These are phyloP conservation scores for Malus domestica DNA, from an alignment of 306 rosid genomes.

Conservation along the genomic window ASM211411v1 NC_041792.1:10263501-10264000, in stretches of 20 bases:
- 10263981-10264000: neutral
- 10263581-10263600: slow-evolving; percentile 34
- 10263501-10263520: slow-evolving; percentile 20
- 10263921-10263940: neutral
- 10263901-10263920: neutral
- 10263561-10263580: slow-evolving; percentile 63
- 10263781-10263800: slow-evolving; percentile 23
- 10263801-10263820: slow-evolving; percentile 44
- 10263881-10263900: slow-evolving; percentile 49
- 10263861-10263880: slow-evolving; percentile 86
- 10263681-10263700: slow-evolving; percentile 52
- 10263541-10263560: slow-evolving; percentile 60
- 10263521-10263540: slow-evolving; percentile 31
- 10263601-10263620: slow-evolving; percentile 31
- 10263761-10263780: slow-evolving; percentile 46
- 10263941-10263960: neutral
- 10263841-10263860: slow-evolving; percentile 82
- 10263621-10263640: slow-evolving; percentile 62
- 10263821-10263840: slow-evolving; percentile 71
- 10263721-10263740: slow-evolving; percentile 56
- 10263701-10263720: slow-evolving; percentile 61
- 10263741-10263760: slow-evolving; percentile 51
- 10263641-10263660: slow-evolving; percentile 54
- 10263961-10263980: neutral
- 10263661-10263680: slow-evolving; percentile 42